Conservation (phyloP, 1,284 basidiomycete species). For the Pterula multifida region DNA sequence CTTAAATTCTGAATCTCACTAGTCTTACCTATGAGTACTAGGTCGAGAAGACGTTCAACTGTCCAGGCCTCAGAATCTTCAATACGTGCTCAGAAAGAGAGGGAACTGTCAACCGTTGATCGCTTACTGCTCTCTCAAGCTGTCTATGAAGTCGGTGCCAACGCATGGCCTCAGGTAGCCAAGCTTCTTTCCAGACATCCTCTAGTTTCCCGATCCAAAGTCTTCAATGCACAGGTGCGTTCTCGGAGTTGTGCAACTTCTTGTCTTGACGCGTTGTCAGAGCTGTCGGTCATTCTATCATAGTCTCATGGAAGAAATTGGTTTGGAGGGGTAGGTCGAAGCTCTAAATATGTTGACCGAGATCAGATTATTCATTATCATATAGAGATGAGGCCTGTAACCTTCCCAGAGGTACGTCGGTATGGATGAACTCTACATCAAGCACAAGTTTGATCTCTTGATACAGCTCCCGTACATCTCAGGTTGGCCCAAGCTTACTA, state of each 20-base stretch:
- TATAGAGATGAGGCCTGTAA: slow-evolving; percentile 11
- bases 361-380: too few species aligned
- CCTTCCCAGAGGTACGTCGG: slow-evolving; percentile 25
- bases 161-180: slow-evolving; percentile 62
- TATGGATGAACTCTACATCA: neutral
- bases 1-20: too few species aligned
- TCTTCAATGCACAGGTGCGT: slow-evolving; percentile 58
- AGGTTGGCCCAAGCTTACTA: slow-evolving; percentile 64
- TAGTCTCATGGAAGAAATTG: slow-evolving; percentile 55
- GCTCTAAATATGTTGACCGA: too few species aligned
- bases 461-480: neutral
- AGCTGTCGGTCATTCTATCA: slow-evolving; percentile 58
- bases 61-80: slow-evolving; percentile 8
- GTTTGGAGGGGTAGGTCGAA: slow-evolving; percentile 48
- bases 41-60: slow-evolving; percentile 16
- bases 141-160: slow-evolving; percentile 72
- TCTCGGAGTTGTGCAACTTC: slow-evolving; percentile 15
- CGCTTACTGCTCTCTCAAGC: slow-evolving; percentile 73
- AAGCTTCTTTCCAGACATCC: slow-evolving; percentile 57
- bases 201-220: slow-evolving; percentile 46
- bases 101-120: slow-evolving; percentile 34
- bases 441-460: neutral
- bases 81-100: neutral
- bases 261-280: slow-evolving; percentile 23
- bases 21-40: slow-evolving; percentile 14